A percentile compares a stretch with the other conserved stretches of the same genome.
Conservation (phyloP, 2,329 filamentous ascomycete genomes). For the Botrytis deweyae region DNA sequence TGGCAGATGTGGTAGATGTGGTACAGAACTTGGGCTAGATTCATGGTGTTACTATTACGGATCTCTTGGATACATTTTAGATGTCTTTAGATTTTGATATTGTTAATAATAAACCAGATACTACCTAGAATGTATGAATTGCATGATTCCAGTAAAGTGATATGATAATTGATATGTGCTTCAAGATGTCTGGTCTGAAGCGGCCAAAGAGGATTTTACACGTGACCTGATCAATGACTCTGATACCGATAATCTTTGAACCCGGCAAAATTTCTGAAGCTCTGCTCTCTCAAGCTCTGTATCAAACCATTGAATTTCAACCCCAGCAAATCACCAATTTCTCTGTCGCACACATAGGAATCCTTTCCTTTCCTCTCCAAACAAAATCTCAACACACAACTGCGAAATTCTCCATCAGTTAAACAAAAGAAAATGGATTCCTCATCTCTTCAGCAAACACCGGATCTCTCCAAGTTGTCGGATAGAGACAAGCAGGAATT, state of each 20-base stretch:
- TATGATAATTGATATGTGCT: neutral
- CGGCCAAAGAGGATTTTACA: neutral
- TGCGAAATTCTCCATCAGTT: slow-evolving; percentile 40
- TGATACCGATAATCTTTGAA: slow-evolving; percentile 5
- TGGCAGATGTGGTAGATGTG: neutral
- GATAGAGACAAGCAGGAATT: slow-evolving; percentile 84
- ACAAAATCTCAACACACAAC: neutral
- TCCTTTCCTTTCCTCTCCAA: neutral
- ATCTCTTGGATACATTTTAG: slow-evolving; percentile 10
- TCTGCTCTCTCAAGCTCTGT: neutral
- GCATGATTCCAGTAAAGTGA: neutral
- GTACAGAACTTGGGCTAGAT: neutral
- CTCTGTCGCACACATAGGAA: neutral
- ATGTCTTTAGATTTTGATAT: slow-evolving; percentile 7
- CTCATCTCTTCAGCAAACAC: slow-evolving; percentile 28
- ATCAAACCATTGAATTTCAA: neutral
- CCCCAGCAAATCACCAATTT: neutral
- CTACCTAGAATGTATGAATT: neutral
- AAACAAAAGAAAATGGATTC: slow-evolving; percentile 36
- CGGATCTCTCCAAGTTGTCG: slow-evolving; percentile 71
- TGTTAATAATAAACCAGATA: slow-evolving; percentile 6
- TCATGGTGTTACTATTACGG: neutral
- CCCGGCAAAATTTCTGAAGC: slow-evolving; percentile 8
- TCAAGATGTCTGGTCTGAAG: neutral
- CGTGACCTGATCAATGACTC: slow-evolving; percentile 8